Percentiles rank a stretch among this genome's conserved stretches.
phyloP scores from a whole-genome alignment of 257 asterid genomes.

The Fraxinus cuspidata region DNA sequence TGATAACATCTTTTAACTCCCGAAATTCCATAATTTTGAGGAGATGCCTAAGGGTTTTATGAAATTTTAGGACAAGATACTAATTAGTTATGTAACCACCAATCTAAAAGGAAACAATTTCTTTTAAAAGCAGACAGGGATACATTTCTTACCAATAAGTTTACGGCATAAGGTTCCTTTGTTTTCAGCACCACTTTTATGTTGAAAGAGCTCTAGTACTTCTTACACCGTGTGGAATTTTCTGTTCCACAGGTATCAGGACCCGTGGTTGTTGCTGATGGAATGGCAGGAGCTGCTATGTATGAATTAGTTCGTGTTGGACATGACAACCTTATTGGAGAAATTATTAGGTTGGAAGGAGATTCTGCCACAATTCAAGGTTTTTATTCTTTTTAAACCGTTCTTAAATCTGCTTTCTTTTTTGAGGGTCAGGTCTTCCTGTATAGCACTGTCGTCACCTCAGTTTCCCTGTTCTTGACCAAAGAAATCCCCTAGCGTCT shows the following conservation, averaged over 20 bases:
- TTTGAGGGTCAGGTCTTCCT: neutral
- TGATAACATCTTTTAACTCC: neutral
- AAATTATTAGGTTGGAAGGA: constrained; percentile 75
- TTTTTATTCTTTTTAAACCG: constrained; percentile 8
- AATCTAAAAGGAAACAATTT: neutral
- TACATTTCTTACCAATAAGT: neutral
- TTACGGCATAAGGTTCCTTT: neutral
- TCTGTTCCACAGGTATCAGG: constrained; percentile 51
- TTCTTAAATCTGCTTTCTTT: neutral
- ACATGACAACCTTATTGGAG: constrained; percentile 74
- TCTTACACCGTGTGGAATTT: neutral
- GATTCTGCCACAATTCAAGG: constrained; percentile 85
- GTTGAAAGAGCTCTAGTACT: neutral
- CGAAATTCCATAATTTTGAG: neutral
- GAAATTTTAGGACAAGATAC: neutral
- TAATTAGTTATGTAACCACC: neutral
- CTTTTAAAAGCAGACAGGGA: neutral
- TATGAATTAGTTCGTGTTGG: constrained; percentile 78
- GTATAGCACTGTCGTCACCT: neutral
- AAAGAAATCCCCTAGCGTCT: neutral
- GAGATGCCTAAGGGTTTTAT: neutral
- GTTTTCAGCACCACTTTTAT: neutral
- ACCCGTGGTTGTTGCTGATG: constrained; percentile 78
- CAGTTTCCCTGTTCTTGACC: neutral
- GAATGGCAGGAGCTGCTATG: constrained; percentile 84